These are phyloP conservation scores for Globisporangium abappressorium DNA, from an alignment of 352 stramenopile genomes.

Conservation along the genomic window DNA sequence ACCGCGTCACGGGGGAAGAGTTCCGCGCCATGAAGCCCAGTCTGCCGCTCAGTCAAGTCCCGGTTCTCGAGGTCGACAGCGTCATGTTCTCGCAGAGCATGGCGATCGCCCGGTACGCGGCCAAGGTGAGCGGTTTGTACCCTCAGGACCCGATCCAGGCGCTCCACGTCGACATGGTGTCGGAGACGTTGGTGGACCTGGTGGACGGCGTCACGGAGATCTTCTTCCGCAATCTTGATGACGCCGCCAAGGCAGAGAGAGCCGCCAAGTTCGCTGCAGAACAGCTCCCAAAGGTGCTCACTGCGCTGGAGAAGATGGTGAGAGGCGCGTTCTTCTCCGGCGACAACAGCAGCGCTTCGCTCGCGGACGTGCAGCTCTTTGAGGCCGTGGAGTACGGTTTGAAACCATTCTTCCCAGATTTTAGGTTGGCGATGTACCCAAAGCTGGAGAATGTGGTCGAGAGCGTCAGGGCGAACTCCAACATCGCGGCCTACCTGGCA, in stretches of 20 bases:
- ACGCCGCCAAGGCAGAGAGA: conserved; percentile 33
- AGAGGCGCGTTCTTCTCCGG: conserved; percentile 31
- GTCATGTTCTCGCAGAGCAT: conserved; percentile 21
- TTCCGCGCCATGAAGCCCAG: conserved; percentile 19
- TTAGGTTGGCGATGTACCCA: conserved; percentile 26
- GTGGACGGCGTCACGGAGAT: background rate
- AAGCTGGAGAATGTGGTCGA: conserved; percentile 34
- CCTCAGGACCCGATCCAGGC: conserved; percentile 14
- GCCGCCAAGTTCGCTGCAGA: conserved; percentile 25
- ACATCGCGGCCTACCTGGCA: conserved; percentile 30
- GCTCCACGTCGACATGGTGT: conserved; percentile 19
- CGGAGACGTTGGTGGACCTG: conserved; percentile 15
- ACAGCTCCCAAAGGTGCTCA: conserved; percentile 29
- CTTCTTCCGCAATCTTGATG: conserved; percentile 18
- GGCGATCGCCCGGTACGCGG: conserved; percentile 30
- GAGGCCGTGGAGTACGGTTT: conserved; percentile 37
- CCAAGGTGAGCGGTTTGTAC: conserved; percentile 23
- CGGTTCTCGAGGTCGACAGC: conserved; percentile 25
- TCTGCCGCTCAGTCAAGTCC: conserved; percentile 29
- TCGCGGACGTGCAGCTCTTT: conserved; percentile 45
- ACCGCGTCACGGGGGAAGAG: conserved; percentile 15
- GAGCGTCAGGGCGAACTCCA: conserved; percentile 28
- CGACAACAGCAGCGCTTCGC: conserved; percentile 22
- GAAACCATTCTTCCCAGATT: conserved; percentile 17
- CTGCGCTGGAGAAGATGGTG: conserved; percentile 27